phyloP scores from a whole-genome alignment of 345 rosid species.

The Populus tremula region DNA sequence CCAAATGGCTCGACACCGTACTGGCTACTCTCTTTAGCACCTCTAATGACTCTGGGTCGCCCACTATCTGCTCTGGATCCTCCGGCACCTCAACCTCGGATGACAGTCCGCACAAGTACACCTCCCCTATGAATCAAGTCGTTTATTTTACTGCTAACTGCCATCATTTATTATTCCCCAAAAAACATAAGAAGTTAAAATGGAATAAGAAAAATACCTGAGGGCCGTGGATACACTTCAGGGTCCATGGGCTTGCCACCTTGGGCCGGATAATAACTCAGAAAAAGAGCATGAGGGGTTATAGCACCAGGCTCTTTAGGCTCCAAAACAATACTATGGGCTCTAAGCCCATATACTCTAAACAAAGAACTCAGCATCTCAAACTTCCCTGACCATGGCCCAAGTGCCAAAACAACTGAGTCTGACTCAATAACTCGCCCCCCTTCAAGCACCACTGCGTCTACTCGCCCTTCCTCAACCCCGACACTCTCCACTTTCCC shows the following conservation, averaged over 20 bases:
- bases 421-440: constrained; percentile 60
- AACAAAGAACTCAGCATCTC: constrained; percentile 58
- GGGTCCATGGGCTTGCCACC: constrained; percentile 72
- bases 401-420: constrained; percentile 67
- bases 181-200: too few relatives aligned
- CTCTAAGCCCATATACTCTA: constrained; percentile 54
- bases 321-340: too few relatives aligned
- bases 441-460: constrained; percentile 60
- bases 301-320: constrained; percentile 45
- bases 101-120: constrained; percentile 71
- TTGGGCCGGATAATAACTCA: constrained; percentile 44
- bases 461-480: constrained; percentile 41
- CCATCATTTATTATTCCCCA: too few relatives aligned
- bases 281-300: constrained; percentile 70
- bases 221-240: constrained; percentile 78
- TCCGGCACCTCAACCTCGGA: constrained; percentile 71
- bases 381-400: constrained; percentile 82
- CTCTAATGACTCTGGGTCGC: constrained; percentile 60
- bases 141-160: too few relatives aligned
- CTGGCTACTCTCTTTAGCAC: constrained; percentile 72
- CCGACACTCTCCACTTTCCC: constrained; percentile 57
- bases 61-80: constrained; percentile 58
- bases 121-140: too few relatives aligned
- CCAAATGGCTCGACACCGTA: constrained; percentile 59
- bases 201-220: constrained; percentile 35